Base-by-base conservation (phyloP, 1,284 basidiomycete species). In the Trichosporon inkin region DNA sequence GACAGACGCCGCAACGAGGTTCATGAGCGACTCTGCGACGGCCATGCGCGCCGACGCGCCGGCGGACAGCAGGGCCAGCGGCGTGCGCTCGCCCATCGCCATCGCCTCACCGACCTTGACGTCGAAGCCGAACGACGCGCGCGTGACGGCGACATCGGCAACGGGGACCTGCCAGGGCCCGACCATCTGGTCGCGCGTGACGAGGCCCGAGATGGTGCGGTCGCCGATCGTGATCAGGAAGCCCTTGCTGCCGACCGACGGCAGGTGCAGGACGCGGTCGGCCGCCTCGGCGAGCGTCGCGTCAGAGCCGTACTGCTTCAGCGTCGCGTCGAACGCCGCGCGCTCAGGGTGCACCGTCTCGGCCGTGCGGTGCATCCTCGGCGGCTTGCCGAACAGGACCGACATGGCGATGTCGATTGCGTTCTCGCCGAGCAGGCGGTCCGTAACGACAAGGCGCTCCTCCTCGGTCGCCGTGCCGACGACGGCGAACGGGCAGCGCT, bases 201-300 rank as follows among this genome's bases (percentile, higher is more conserved):
- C 92, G 40, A 99, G 86, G 55, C 95, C 96, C 0, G 94, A 94
- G 75, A 99, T 88, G 49, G 88, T 85, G 56, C 95, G 86, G 75
- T 99, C 95, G 35, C 96, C 95, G 62, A 99, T 99, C 53, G 96
- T 99, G 78, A 99, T 95, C 56, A 99, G 84, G 86, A 97, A 99
- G 16, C 90, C 88, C 77, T 99, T 99, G 54, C 92, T 95, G 1
- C 86, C 93, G 51, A 99, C 94, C 10, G 89, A 87, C 1, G 95
- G 96, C 14, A 99, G 84, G 62, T 86, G 89, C 32, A 99, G 85
- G 22, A 98, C 87, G 53, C 95, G 88, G 65, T 88, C 81, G 41
- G 87, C 84, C 0, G 91, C 91, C 40, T 80, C 80, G 37, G 79
- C 75, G 40, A 90, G 74, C 10, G 73, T 72, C 14, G 76, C 74